Base-by-base conservation (phyloP, 805 yeast species). In the Spathaspora passalidarum region DNA sequence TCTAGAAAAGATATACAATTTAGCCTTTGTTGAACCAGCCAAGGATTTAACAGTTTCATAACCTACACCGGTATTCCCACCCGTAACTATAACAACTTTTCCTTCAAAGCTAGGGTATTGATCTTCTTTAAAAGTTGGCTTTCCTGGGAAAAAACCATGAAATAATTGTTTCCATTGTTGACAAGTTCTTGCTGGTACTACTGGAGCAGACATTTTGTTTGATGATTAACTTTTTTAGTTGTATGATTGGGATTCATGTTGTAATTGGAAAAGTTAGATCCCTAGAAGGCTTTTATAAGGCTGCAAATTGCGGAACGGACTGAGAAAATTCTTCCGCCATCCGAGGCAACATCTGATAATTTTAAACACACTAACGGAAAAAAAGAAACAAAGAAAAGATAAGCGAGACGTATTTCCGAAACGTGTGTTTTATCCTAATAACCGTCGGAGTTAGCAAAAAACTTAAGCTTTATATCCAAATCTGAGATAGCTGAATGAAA, bases 11-110 rank as follows among this genome's bases (percentile, higher is more conserved):
- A 60, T 51, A 55, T 69, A 67, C 44, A 68, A 59, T 47, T 63
- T 68, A 10, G 63, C 60, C 37, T 63, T 66, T 43, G 60, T 69
- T 55, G 52, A 20, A 3, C 51, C 53, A 22, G 60, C 50, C 10
- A 74, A 56, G 8, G 62, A 53, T 44, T 60, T 63, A 3, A 63
- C 58, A 8, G 60, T 55, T 34, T 67, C 62, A 23, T 57, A 50
- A 32, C 54, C 54, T 41, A 72, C 59, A 38, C 76, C 76, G 7
- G 72, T 53, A 40, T 65, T 69, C 19, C 63, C 62, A 42, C 76
- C 76, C 5, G 76, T 70, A 8, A 72, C 66, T 19, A 68, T 49
- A 13, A 70, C 70, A n/a, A 58, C 61, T 50, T 65, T 69, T 5
- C 63, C 69, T 2, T 65, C 57, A 39, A 72, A 52, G 43, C 63